Evolutionary conservation across 805 yeast genomes (phyloP), one percentile per base, ranked within the genome.

Genomic region (Myxozyma melibiosi): DNA sequence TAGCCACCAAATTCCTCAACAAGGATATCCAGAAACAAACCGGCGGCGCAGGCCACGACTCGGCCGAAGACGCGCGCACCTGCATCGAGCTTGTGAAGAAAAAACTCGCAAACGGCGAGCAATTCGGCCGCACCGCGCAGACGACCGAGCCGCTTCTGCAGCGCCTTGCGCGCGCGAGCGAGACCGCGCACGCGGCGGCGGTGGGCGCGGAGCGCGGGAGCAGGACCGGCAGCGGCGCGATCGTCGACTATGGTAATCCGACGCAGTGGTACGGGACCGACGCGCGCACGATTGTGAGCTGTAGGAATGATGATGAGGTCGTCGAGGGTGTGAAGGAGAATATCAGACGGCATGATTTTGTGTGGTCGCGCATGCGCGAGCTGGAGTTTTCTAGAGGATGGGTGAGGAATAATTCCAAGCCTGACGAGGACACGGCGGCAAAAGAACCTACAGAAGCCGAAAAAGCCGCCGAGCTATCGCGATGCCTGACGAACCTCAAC

Each of bases 41-140:
- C 25, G 84, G 86, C n/a, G 44, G 28, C 18, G 9, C 35, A 3
- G 96, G 96, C 1, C 98, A 92, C 71, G 87, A 91, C 51, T 86
- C 98, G 0, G 78, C 86, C 3, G 96, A 89, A 68, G 99, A 92
- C 68, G 86, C 96, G 11, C 70, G 70, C 28, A 84, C 96, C 0
- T 88, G 96, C 68, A 75, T 91, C 66, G 90, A 88, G 50, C 77
- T 92, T 48, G 81, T 88, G 1, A 84, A 87, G 64, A 65, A 83
- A 63, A 90, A 91, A 67, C 71, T 90, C 13, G 71, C 76, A 3
- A 83, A 84, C 54, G 97, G 97, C 0, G 68, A 72, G 4, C 72
- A 77, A 2, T 86, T 80, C 70, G 98, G 98, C 0, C 73, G 74
- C 54, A 73, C 73, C 28, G 52, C 50, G 8, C 58, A 30, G 45